Conservation (phyloP, 1,139 yeast genomes). For the Kazachstania sp. region DNA sequence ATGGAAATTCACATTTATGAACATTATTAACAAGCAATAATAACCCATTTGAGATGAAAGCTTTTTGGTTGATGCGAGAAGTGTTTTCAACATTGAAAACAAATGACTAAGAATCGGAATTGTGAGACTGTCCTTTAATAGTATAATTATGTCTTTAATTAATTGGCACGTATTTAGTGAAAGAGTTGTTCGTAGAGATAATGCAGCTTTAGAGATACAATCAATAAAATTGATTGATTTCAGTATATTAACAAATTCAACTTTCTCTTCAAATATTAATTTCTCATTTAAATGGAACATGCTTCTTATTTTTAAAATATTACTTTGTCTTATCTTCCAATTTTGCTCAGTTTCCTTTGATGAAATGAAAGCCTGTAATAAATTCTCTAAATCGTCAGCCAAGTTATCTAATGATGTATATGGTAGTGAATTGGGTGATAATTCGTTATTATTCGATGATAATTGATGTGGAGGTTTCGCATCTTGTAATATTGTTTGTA, state of each 20-base stretch:
- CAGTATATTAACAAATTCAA: slow-evolving; percentile 34
- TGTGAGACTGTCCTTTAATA: slow-evolving; percentile 46
- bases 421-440: slow-evolving; percentile 11
- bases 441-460: slow-evolving; percentile 2
- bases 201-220: slow-evolving; percentile 59
- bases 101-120: slow-evolving; percentile 50
- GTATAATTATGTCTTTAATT: slow-evolving; percentile 60
- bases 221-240: slow-evolving; percentile 38
- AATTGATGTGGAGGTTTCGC: slow-evolving; percentile 9
- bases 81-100: slow-evolving; percentile 48
- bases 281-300: slow-evolving; percentile 48
- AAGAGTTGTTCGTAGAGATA: slow-evolving; percentile 76
- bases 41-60: slow-evolving; percentile 73
- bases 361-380: slow-evolving; percentile 41
- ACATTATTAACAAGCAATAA: slow-evolving; percentile 49
- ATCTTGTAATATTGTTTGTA: slow-evolving; percentile 9
- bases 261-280: slow-evolving; percentile 34
- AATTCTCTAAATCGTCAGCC: slow-evolving; percentile 32
- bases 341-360: slow-evolving; percentile 84
- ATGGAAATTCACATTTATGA: slow-evolving; percentile 48
- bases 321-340: slow-evolving; percentile 69
- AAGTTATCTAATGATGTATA: slow-evolving; percentile 32
- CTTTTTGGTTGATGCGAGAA: slow-evolving; percentile 69
- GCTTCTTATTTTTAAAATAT: slow-evolving; percentile 48
- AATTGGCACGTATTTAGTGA: slow-evolving; percentile 69